Evolutionary conservation across 2,329 filamentous ascomycete species (phyloP).

Genomic region (Beauveria caledonica): DNA sequence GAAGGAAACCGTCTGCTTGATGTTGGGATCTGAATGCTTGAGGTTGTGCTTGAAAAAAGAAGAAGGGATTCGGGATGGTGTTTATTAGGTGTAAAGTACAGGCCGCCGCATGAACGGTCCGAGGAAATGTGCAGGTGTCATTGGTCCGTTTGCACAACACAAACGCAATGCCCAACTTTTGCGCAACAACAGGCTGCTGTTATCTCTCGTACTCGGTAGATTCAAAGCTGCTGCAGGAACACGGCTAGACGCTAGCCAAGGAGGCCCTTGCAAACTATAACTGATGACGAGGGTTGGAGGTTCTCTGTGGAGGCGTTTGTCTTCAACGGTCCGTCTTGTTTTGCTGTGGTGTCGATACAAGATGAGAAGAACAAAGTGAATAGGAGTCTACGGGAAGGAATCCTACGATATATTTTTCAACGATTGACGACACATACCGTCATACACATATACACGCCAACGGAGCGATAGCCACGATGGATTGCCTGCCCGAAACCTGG

Average conservation of each 20-base stretch:
- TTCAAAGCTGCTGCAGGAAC: background rate
- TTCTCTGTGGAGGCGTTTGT: background rate
- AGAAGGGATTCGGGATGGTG: background rate
- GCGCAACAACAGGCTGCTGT: background rate
- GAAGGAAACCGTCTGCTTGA: too few relatives aligned
- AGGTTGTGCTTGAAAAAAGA: background rate
- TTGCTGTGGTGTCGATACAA: background rate
- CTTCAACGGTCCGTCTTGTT: background rate
- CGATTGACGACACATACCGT: background rate
- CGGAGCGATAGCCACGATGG: slow-evolving; percentile 9
- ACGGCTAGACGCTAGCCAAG: background rate
- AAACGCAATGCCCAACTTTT: background rate
- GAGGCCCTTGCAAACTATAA: background rate
- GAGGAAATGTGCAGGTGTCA: background rate
- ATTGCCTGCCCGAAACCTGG: background rate
- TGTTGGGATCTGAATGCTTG: background rate
- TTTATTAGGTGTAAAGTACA: background rate
- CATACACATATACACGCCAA: background rate
- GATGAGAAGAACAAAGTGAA: background rate
- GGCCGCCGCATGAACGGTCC: background rate
- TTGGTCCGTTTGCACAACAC: background rate
- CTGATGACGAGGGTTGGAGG: background rate
- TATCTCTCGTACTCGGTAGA: background rate
- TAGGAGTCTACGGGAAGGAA: background rate
- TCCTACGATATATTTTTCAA: background rate